Evolutionary conservation across 495 filamentous ascomycete species (phyloP).

Genomic region (Trichoderma parareesei): DNA sequence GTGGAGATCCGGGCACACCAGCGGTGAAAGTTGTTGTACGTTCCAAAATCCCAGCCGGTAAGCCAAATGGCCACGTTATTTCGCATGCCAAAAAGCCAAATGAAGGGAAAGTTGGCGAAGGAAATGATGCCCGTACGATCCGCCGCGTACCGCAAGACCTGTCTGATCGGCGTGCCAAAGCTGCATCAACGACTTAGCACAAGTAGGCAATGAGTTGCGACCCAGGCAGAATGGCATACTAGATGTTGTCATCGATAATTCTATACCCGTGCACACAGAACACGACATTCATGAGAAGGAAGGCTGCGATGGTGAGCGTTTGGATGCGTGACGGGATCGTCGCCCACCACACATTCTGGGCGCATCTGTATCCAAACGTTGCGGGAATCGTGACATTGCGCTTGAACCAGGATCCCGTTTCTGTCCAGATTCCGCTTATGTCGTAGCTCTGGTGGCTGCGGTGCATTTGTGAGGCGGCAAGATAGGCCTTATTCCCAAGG

Average conservation of each 20-base stretch:
- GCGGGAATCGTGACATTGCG: slow-evolving; percentile 5
- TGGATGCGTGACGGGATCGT: slow-evolving; percentile 18
- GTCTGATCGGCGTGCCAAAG: slow-evolving; percentile 15
- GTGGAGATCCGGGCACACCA: slow-evolving; percentile 32
- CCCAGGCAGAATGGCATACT: neutral
- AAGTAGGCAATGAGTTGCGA: neutral
- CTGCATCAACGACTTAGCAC: neutral
- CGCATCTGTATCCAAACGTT: slow-evolving; percentile 10
- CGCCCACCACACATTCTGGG: slow-evolving; percentile 12
- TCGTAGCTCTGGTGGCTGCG: neutral
- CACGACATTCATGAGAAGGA: slow-evolving; percentile 31
- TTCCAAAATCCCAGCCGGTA: slow-evolving; percentile 34
- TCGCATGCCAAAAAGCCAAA: slow-evolving; percentile 28
- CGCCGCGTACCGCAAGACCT: slow-evolving; percentile 29
- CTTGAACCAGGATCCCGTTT: neutral
- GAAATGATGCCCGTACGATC: slow-evolving; percentile 31
- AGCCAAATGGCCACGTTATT: slow-evolving; percentile 37
- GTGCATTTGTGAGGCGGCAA: neutral
- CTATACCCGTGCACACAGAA: slow-evolving; percentile 24
- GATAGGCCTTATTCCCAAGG: neutral
- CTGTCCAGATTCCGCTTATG: neutral
- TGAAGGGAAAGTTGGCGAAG: slow-evolving; percentile 25
- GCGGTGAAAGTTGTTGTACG: slow-evolving; percentile 34
- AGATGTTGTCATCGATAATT: slow-evolving; percentile 23
- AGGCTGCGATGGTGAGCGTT: slow-evolving; percentile 25